Base-by-base conservation (phyloP, 2,329 filamentous ascomycete species). In the Cryphonectria parasitica region DNA sequence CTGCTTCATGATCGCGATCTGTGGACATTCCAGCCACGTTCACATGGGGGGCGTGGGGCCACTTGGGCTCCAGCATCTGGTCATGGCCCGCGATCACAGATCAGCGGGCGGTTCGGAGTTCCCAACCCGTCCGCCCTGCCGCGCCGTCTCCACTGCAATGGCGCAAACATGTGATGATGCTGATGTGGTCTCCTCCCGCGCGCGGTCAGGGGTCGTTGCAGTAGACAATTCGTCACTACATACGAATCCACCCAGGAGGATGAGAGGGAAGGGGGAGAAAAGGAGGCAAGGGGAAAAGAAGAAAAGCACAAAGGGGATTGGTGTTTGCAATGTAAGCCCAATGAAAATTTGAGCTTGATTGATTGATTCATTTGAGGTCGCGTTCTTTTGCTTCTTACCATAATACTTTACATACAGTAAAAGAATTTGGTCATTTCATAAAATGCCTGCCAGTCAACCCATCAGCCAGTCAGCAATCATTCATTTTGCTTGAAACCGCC, bases 21-120 rank as follows among this genome's bases (percentile, higher is more conserved):
- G 54, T 58, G 25, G 25, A 58, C 54, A 58, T 58, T 31, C 54
- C 54, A 58, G 54, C 54, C 54, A 58, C 54, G 25, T 31, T 56
- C 52, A 17, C 15, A 31, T 58, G 54, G 11, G 36, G 36, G 36
- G 36, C 6, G 36, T 8, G 36, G 54, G 54, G 25, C 25, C 54
- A 31, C 22, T n/a, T 7, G 22, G 3, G 1, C 5, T 13, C 19
- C 13, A 58, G 28, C 54, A 58, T 15, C 25, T 6, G 13, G 28
- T 58, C 28, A 22, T 58, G 54, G 28, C 28, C 25, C 25, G 54
- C 25, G 3, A 19, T 58, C 54, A 58, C 54, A 10, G 54, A 58
- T 58, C 54, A 31, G 54, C 34, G 45, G 28, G 25, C 54, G 54
- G 54, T 31, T 31, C 28, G 25, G 54, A 31, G 54, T 58, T 31